Evolutionary conservation across 306 rosid species (phyloP), one percentile per base, ranked within the genome.

Genomic region (Ormosia semicastrata): DNA sequence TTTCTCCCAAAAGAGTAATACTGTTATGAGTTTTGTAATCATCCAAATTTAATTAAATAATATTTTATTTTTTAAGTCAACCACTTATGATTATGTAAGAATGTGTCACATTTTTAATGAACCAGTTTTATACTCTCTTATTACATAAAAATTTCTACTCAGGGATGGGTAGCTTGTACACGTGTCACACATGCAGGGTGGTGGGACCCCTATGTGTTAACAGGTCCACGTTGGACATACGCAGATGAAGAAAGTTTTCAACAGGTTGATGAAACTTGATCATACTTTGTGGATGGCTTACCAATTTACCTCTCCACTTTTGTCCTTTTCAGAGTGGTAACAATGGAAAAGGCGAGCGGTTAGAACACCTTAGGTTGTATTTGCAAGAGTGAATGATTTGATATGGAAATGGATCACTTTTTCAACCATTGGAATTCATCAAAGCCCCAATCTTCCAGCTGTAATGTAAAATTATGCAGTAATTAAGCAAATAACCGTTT

Each of bases 161-260:
- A 7, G 57, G 52, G 14, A 70, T 82, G 74, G 70, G 71, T 84
- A 58, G 59, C 71, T 67, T 77, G 70, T 52, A 66, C 83, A 88
- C 89, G 91, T 91, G 97, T 83, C 88, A 63, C 14, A 8, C 91
- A 84, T 90, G 90, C 94, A 84, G 87, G 5, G 0, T 56, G 39
- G 46, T 79, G 82, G 89, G 81, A 24, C 87, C 76, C 79, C 79
- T 62, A 0, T 66, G 3, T 46, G 17, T 66, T 71, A 65, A 17
- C 39, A 49, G 70, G 71, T 54, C 70, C 75, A 77, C 72, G 36
- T 74, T 86, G 73, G 77, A 81, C 50, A 76, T 56, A 36, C 6
- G 37, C 41, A 57, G 15, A 43, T 12, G 30, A 24, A 80, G 53
- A 80, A 80, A 70, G 50, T 71, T 80, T 59, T 70, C 78, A 80